Percentiles rank a stretch among this genome's conserved stretches.
Evolutionary conservation across 257 asterid species (phyloP).

Genomic region (Nicotiana knightiana): DNA sequence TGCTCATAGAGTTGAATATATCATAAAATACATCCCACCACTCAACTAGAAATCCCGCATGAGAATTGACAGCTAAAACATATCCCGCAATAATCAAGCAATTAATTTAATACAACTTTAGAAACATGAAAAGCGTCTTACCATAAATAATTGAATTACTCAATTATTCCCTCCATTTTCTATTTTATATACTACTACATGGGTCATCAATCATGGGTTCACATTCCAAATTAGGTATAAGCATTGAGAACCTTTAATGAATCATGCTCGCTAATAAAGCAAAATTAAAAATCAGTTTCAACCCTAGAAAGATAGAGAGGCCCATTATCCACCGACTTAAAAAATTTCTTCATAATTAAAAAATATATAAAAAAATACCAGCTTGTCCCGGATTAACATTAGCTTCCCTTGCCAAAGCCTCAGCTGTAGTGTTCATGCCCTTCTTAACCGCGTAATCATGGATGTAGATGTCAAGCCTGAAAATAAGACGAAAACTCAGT

Average conservation of each 20-base stretch:
- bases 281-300: too few relatives aligned
- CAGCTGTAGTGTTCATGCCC: constrained; percentile 22
- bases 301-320: too few relatives aligned
- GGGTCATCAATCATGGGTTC: too few relatives aligned
- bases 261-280: too few relatives aligned
- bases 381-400: neutral
- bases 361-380: constrained; percentile 4
- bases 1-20: neutral
- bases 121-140: too few relatives aligned
- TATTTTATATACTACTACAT: too few relatives aligned
- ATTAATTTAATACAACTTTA: neutral
- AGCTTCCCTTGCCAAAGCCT: constrained; percentile 25
- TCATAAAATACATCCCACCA: constrained; percentile 56
- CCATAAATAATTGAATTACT: too few relatives aligned
- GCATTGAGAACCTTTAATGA: too few relatives aligned
- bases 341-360: too few relatives aligned
- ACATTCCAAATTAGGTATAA: too few relatives aligned
- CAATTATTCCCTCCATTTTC: too few relatives aligned
- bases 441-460: constrained; percentile 25
- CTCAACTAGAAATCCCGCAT: constrained; percentile 34
- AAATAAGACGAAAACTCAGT: neutral
- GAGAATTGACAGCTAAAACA: constrained; percentile 1
- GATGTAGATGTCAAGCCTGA: neutral
- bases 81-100: neutral
- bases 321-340: too few relatives aligned